Conservation (phyloP, 108 stramenopile genomes). For the Cylindrotheca fusiformis region DNA sequence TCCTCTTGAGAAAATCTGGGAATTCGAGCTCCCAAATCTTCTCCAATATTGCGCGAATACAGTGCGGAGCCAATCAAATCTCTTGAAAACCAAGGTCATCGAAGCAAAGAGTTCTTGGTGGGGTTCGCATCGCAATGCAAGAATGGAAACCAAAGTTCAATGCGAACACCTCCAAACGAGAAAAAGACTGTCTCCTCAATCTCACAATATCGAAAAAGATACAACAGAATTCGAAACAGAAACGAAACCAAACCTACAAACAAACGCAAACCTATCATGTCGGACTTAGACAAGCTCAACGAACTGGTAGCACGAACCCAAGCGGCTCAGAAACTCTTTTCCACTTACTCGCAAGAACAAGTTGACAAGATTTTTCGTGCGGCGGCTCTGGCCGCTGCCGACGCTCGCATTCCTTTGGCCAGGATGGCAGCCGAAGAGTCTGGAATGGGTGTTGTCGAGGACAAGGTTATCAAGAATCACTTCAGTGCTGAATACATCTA, state of each 20-base stretch:
- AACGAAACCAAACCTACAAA: neutral
- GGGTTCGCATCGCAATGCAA: too few relatives aligned
- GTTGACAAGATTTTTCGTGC: conserved; percentile 31
- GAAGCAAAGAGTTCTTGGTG: too few relatives aligned
- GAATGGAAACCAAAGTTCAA: too few relatives aligned
- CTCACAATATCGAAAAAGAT: neutral
- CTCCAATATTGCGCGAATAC: too few relatives aligned
- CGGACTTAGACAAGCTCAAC: neutral
- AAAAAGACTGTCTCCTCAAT: too few relatives aligned
- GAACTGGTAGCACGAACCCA: conserved; percentile 9
- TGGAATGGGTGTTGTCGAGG: conserved; percentile 37
- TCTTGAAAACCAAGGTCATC: too few relatives aligned
- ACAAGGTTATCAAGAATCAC: conserved; percentile 44
- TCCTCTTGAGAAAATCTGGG: too few relatives aligned
- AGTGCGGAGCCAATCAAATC: too few relatives aligned
- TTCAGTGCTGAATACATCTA: conserved; percentile 30
- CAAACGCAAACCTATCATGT: neutral
- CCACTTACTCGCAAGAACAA: conserved; percentile 27
- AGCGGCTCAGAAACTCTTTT: conserved; percentile 25
- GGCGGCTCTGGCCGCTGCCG: conserved; percentile 20
- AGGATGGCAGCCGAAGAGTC: conserved; percentile 36
- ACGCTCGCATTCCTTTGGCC: conserved; percentile 31
- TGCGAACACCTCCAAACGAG: too few relatives aligned
- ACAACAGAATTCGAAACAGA: neutral
- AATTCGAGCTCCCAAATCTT: too few relatives aligned